These are phyloP conservation scores for Plenodomus tracheiphilus DNA, from an alignment of 2,329 filamentous ascomycete species.

Conservation along the genomic window DNA sequence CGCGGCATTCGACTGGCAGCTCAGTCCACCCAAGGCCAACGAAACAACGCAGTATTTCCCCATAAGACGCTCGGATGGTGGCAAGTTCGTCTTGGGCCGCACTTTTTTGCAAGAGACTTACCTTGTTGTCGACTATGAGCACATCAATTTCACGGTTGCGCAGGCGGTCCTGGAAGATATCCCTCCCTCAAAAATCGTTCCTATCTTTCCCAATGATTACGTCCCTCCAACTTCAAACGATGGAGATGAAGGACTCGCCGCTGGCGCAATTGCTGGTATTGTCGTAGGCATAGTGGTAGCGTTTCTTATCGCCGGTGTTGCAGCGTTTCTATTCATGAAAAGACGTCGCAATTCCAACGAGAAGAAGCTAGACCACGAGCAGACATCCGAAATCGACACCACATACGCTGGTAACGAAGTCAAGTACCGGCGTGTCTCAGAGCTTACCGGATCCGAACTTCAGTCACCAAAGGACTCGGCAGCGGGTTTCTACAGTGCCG, in stretches of 20 bases:
- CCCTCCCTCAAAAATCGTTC: constrained; percentile 20
- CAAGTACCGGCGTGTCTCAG: constrained; percentile 37
- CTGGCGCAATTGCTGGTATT: constrained; percentile 39
- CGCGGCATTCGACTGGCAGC: constrained; percentile 28
- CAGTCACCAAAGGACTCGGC: constrained; percentile 29
- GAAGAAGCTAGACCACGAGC: constrained; percentile 10
- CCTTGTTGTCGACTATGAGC: constrained; percentile 43
- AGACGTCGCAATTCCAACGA: constrained; percentile 18
- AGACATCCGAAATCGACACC: constrained; percentile 34
- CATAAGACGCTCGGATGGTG: constrained; percentile 30
- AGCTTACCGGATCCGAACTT: constrained; percentile 38
- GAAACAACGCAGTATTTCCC: constrained; percentile 34
- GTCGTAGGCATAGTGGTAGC: constrained; percentile 38
- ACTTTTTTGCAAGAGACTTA: constrained; percentile 45
- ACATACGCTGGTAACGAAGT: constrained; percentile 29
- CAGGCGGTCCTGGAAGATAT: constrained; percentile 17
- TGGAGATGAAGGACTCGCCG: constrained; percentile 17
- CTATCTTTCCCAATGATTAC: constrained; percentile 29
- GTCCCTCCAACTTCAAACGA: constrained; percentile 1
- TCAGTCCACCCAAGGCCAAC: constrained; percentile 9
- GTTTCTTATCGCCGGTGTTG: constrained; percentile 27
- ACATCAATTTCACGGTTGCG: constrained; percentile 38
- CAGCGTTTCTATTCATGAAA: constrained; percentile 33
- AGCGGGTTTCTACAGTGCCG: constrained; percentile 28
- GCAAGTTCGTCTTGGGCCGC: constrained; percentile 35